phyloP scores from a whole-genome alignment of 495 filamentous ascomycete species.

The Penicillium lividum region DNA sequence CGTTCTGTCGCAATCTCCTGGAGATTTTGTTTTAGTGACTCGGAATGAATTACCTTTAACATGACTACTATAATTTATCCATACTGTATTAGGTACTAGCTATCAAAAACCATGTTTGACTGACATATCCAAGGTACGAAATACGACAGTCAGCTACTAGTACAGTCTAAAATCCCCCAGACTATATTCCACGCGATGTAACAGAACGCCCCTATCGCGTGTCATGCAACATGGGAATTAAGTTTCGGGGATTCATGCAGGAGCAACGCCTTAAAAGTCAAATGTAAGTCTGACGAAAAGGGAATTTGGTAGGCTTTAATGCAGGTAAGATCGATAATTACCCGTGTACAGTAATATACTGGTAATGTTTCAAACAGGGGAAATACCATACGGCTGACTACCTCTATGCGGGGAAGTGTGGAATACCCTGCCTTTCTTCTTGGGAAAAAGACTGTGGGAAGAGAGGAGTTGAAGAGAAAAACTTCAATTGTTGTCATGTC shows the following conservation, averaged over 20 bases:
- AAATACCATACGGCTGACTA: not conserved
- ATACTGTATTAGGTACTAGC: not conserved
- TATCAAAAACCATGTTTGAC: not conserved
- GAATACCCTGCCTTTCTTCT: not conserved
- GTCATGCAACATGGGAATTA: not conserved
- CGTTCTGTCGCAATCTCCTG: not conserved
- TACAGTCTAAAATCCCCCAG: not conserved
- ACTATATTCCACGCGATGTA: not conserved
- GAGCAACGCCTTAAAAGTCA: not conserved
- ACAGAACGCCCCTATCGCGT: not conserved
- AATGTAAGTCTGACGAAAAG: not conserved
- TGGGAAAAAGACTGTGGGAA: not conserved
- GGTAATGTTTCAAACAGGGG: not conserved
- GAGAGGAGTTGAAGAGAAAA: not conserved
- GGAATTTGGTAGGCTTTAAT: not conserved
- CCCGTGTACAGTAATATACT: not conserved
- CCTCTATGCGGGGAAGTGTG: not conserved
- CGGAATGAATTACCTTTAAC: not conserved
- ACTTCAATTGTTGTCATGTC: not conserved
- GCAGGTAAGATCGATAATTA: not conserved
- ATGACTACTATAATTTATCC: not conserved
- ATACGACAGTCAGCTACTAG: not conserved
- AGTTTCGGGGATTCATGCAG: slow-evolving; percentile 1
- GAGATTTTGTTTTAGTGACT: not conserved
- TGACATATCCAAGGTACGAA: not conserved